These are phyloP conservation scores for Starmerella potacharoeniae DNA, from an alignment of 805 yeast genomes.

Conservation along the genomic window DNA sequence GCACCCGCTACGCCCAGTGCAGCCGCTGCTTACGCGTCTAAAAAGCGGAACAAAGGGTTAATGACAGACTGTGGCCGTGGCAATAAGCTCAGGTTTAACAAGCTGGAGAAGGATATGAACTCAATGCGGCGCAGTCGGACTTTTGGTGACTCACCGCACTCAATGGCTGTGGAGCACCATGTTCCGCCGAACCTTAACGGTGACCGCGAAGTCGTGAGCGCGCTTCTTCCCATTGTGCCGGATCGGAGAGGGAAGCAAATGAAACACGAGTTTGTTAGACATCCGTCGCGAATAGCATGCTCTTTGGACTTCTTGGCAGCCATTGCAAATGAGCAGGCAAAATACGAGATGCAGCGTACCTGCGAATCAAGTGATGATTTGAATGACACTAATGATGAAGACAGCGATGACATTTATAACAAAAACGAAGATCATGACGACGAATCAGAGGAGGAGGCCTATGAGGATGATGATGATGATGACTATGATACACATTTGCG, in stretches of 20 bases:
- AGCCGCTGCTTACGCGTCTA: not conserved
- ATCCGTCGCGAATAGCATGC: not conserved
- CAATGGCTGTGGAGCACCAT: not conserved
- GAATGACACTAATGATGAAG: not conserved
- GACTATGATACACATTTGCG: not conserved
- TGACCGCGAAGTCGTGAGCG: not conserved
- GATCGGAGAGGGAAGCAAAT: not conserved
- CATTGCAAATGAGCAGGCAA: slow-evolving; percentile 2
- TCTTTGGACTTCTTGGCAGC: slow-evolving; percentile 9
- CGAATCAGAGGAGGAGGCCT: not conserved
- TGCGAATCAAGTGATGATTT: not conserved
- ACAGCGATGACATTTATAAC: not conserved
- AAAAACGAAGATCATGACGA: not conserved
- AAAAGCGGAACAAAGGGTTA: not conserved
- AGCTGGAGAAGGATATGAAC: not conserved
- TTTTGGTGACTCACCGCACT: not conserved
- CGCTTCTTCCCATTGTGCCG: not conserved
- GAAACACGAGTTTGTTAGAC: not conserved
- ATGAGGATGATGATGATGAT: not conserved
- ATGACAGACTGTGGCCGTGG: not conserved
- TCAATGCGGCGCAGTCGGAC: not conserved
- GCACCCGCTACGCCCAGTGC: not conserved
- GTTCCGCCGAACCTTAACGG: not conserved
- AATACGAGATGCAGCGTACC: not conserved
- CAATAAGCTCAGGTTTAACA: not conserved